Evolutionary conservation across 192 early-diverging fungal species (phyloP), one percentile per base, ranked within the genome.

Genomic region (Coemansia erecta): DNA sequence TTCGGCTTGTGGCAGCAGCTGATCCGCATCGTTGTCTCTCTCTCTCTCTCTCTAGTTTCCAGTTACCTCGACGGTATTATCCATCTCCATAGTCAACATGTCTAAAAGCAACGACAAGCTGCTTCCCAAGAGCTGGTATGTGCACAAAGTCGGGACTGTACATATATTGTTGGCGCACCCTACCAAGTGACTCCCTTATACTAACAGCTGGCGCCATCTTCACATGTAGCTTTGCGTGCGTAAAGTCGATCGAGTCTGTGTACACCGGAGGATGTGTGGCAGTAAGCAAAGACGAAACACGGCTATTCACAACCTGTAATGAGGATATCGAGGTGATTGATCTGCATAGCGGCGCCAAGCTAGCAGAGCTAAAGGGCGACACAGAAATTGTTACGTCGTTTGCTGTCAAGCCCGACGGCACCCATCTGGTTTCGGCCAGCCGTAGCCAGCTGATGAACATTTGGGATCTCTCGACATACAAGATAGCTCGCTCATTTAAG

Each of bases 231-330:
- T 90, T 87, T 83, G 86, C 88, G 48, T 81, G 83, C 40, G 80
- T 84, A 49, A 83, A 82, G 72, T 87, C 88, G 13, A 91, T 95
- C 66, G 91, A 94, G 71, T 90, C 92, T 13, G 85, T 95, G 37
- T 97, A 93, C 66, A 93, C 92, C 15, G 94, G 94, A 58, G 94
- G 94, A 19, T 86, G 92, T 60, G 89, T 87, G 35, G 85, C 64
- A 49, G 70, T 90, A 35, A 81, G 86, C 45, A 46, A 76, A 22
- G 88, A 92, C 60, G 89, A 87, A 60, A 66, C 78, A 50, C 81
- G 61, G 52, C 72, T 97, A 39, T 84, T 91, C 53, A 87, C 94
- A 7, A 86, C 91, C 12, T 75, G 89, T 56, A 91, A 87, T 37
- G 93, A 97, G 42, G 88, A 93, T 60, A 86, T 97, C 54, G 75